Base-by-base conservation (phyloP, 129 eudicot species). In the Sambucus nigra region DNA sequence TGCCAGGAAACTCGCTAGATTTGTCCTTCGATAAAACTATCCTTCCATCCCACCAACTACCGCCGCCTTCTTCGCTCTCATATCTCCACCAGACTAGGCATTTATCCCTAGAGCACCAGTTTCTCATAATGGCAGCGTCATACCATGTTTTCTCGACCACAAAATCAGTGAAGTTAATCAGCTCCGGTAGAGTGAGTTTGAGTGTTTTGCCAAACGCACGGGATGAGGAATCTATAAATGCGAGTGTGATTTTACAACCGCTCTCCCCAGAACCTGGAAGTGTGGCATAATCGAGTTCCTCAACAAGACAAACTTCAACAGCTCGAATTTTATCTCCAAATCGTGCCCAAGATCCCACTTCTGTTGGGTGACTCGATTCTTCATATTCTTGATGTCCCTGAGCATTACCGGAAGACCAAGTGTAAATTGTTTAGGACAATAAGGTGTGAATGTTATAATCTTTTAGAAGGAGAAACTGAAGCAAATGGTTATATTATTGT, bases 51-150 rank as follows among this genome's bases (percentile, higher is more conserved):
- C 85, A 92, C 91, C 80, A 80, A 2, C 20, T 29, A 53, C 99
- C 99, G 40, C 87, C 99, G 40, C 87, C 99, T 29, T 71, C 63
- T 13, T 45, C 77, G 0, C 49, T 67, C 16, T 53, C 85, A 11
- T 82, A 60, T 47, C 76, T 69, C 98, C 99, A 92, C 99, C 99
- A 92, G 23, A 92, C 94, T 1, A 28, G 52, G 70, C 99, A 92
- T 58, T 68, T 70, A 59, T 92, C 96, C 59, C 87, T 63, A 10
- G 13, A 20, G 15, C 60, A 27, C 99, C 99, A 92, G 25, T 61
- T 77, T 74, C 87, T 70, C 51, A 55, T 64, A 11, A 86, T 64
- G 28, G 99, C 68, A 61, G 77, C 70, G 38, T 92, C 92, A 66
- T 74, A 92, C 50, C 89, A 53, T 19, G 78, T 61, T 79, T 66